A percentile compares a stretch with the other conserved stretches of the same genome.
Evolutionary conservation across 352 stramenopile species (phyloP).

Genomic region (Pythium apleroticum): DNA sequence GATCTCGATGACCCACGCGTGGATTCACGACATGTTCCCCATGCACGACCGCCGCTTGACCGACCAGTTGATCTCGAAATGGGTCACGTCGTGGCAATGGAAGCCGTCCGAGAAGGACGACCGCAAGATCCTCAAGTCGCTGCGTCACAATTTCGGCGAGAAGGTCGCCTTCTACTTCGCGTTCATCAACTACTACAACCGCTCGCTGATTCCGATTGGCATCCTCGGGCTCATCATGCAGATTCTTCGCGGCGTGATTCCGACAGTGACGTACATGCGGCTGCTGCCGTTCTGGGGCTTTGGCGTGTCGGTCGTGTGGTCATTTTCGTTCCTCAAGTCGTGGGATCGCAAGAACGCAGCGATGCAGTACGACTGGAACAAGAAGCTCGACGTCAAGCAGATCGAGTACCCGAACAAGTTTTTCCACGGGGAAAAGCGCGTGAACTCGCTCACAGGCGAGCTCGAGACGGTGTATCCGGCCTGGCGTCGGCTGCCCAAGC

Average conservation of each 20-base stretch:
- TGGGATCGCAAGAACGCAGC: conserved; percentile 79
- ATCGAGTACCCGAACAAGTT: conserved; percentile 85
- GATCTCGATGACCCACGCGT: conserved; percentile 52
- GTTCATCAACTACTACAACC: conserved; percentile 86
- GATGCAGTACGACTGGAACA: conserved; percentile 83
- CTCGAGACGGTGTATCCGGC: conserved; percentile 64
- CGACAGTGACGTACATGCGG: conserved; percentile 74
- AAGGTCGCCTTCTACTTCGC: conserved; percentile 89
- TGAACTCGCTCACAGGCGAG: conserved; percentile 78
- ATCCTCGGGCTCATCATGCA: conserved; percentile 60
- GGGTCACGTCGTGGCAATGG: conserved; percentile 62
- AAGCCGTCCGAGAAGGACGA: conserved; percentile 43
- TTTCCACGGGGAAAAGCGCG: conserved; percentile 61
- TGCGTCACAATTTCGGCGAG: conserved; percentile 83
- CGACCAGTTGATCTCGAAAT: conserved; percentile 64
- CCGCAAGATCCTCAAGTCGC: conserved; percentile 58
- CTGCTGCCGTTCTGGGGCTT: conserved; percentile 82
- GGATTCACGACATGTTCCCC: conserved; percentile 84
- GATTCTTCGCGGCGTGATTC: conserved; percentile 47
- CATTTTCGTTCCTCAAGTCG: conserved; percentile 80
- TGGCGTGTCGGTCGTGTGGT: conserved; percentile 77
- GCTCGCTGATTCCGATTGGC: conserved; percentile 70
- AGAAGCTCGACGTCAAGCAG: conserved; percentile 78
- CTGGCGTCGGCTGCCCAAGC: conserved; percentile 74
- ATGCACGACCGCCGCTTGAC: conserved; percentile 77